A percentile compares a stretch with the other conserved stretches of the same genome.
phyloP scores from a whole-genome alignment of 305 asterid species.

The Euphrasia arctica region DNA sequence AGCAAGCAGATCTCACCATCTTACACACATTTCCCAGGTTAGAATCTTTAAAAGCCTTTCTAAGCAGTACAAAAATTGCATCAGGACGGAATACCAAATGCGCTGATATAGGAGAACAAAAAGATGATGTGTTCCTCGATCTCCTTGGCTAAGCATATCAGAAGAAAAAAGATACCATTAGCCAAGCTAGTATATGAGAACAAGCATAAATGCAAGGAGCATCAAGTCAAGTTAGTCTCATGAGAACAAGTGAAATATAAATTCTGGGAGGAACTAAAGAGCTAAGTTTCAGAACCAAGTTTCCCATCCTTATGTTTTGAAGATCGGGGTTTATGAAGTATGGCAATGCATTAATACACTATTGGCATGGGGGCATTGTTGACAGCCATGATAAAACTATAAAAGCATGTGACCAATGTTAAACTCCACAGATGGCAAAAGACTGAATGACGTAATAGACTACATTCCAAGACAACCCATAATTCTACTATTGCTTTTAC shows the following conservation, averaged over 20 bases:
- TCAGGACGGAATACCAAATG: conserved; percentile 83
- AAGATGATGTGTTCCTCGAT: conserved; percentile 55
- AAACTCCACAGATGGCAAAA: conserved; percentile 11
- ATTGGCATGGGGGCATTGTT: not conserved
- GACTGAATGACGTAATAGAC: not conserved
- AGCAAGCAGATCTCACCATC: conserved; percentile 53
- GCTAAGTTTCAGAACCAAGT: conserved; percentile 14
- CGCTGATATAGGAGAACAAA: conserved; percentile 51
- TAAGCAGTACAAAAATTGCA: conserved; percentile 61
- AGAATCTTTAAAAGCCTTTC: conserved; percentile 85
- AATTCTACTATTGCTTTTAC: not conserved
- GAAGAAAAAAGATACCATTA: conserved; percentile 30
- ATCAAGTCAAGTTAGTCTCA: conserved; percentile 17
- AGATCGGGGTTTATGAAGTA: conserved; percentile 21
- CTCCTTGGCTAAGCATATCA: conserved; percentile 78
- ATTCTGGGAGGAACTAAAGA: conserved; percentile 10
- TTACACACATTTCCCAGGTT: conserved; percentile 78
- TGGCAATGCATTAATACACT: conserved; percentile 16
- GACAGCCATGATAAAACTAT: not conserved
- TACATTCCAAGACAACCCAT: conserved; percentile 1
- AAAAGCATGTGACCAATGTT: conserved; percentile 13
- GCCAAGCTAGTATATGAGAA: conserved; percentile 22
- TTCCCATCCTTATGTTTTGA: conserved; percentile 7
- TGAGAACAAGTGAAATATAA: conserved; percentile 16
- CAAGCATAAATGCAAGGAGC: conserved; percentile 2